Percentiles rank a stretch among this genome's conserved stretches.
These are phyloP conservation scores for Phaeomoniella chlamydospora DNA, from an alignment of 2,329 filamentous ascomycete genomes.

Conservation along the genomic window DNA sequence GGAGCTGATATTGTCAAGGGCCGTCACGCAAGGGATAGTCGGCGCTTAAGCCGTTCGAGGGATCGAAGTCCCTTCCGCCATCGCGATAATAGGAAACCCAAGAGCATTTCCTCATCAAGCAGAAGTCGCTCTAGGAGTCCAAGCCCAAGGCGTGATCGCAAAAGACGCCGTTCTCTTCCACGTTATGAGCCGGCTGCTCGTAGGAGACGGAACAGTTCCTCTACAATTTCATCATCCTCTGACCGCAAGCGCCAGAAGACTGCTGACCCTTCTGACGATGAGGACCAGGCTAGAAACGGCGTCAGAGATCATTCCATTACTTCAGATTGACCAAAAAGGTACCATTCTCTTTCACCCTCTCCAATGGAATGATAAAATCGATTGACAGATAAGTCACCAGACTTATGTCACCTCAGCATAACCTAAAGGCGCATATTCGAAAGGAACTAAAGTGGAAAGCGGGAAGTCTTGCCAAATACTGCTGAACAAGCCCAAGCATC, in stretches of 20 bases:
- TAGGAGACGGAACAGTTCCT: conserved; percentile 25
- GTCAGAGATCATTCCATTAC: background rate
- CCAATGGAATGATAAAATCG: too few relatives aligned
- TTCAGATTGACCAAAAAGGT: too few relatives aligned
- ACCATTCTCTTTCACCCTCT: too few relatives aligned
- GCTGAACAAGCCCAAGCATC: too few relatives aligned
- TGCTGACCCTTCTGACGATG: conserved; percentile 18
- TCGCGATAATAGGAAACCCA: conserved; percentile 15
- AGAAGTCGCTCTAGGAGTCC: conserved; percentile 12
- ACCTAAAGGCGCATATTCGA: too few relatives aligned
- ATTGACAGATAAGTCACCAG: too few relatives aligned
- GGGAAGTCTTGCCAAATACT: too few relatives aligned
- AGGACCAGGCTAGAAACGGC: conserved; percentile 1
- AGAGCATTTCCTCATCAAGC: conserved; percentile 8
- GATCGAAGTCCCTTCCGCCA: conserved; percentile 17
- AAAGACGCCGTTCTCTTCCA: conserved; percentile 28
- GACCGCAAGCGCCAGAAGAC: conserved; percentile 25
- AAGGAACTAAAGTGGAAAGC: too few relatives aligned
- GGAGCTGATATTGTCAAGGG: conserved; percentile 36
- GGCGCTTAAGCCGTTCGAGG: conserved; percentile 23
- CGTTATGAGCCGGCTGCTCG: conserved; percentile 27
- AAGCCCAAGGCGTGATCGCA: conserved; percentile 19
- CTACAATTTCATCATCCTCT: conserved; percentile 23
- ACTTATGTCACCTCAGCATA: too few relatives aligned
- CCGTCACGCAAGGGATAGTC: conserved; percentile 24